Conservation (phyloP, 1,284 basidiomycete genomes). For the Coniferiporia weirii region DNA sequence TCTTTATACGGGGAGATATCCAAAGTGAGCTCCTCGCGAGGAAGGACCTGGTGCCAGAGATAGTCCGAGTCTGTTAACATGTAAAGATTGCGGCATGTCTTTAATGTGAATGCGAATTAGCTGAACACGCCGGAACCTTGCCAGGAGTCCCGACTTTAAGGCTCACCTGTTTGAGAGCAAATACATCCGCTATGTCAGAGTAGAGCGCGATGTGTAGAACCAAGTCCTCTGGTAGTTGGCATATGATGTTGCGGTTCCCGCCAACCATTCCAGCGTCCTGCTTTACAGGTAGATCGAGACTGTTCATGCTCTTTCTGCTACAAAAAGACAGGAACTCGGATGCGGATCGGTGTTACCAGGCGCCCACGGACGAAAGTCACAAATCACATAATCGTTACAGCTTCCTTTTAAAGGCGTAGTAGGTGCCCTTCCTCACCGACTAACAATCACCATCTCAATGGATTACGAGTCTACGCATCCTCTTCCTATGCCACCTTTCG, state of each 20-base stretch:
- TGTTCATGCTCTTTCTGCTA: not conserved
- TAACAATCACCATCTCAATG: conserved; percentile 3
- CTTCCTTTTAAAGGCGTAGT: not conserved
- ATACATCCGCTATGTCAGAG: conserved; percentile 12
- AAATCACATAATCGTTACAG: not conserved
- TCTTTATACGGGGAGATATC: conserved; percentile 8
- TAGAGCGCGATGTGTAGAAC: conserved; percentile 8
- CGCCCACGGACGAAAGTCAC: too few relatives aligned
- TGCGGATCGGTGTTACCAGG: not conserved
- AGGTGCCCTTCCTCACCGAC: not conserved
- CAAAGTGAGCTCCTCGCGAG: conserved; percentile 15
- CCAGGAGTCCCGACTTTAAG: not conserved
- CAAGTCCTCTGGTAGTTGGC: conserved; percentile 16
- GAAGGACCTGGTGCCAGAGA: conserved; percentile 18
- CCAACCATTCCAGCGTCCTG: not conserved
- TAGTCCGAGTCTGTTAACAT: conserved; percentile 15
- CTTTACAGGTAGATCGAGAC: not conserved
- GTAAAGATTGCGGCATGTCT: conserved; percentile 17
- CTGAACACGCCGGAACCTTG: not conserved
- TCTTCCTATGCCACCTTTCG: conserved; percentile 8
- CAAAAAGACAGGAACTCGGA: not conserved
- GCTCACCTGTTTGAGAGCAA: conserved; percentile 16
- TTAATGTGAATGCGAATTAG: not conserved
- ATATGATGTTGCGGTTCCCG: not conserved
- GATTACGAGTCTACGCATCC: not conserved